These are phyloP conservation scores for Mycena floridula DNA, from an alignment of 768 basidiomycete species.

Conservation along the genomic window DNA sequence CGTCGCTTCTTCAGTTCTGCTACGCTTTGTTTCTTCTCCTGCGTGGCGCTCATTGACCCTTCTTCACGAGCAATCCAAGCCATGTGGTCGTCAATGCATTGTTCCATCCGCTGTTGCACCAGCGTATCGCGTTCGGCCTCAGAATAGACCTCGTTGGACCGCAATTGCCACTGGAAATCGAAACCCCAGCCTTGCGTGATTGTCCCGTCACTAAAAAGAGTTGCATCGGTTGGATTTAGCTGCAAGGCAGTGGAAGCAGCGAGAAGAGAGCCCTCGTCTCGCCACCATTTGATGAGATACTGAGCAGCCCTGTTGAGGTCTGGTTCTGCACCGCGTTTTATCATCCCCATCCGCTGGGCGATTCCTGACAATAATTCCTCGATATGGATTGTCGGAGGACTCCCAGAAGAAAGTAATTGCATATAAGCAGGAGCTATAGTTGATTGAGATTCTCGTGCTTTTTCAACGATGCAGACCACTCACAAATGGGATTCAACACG, in stretches of 20 bases:
- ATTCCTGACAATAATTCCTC: conserved; percentile 63
- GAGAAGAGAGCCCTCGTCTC: conserved; percentile 61
- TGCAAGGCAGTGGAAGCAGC: conserved; percentile 37
- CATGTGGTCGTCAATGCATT: conserved; percentile 55
- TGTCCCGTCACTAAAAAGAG: conserved; percentile 12
- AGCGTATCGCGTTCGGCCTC: conserved; percentile 18
- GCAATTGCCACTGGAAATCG: conserved; percentile 67
- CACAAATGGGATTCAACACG: conserved; percentile 65
- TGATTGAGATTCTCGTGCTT: too few species aligned
- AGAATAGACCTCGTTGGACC: conserved; percentile 20
- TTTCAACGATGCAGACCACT: too few species aligned
- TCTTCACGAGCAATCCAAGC: conserved; percentile 40
- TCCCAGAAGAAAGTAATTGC: conserved; percentile 46
- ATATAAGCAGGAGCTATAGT: conserved; percentile 75
- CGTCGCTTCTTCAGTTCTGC: conserved; percentile 33
- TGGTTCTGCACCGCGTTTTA: conserved; percentile 66
- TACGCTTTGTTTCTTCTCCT: conserved; percentile 55
- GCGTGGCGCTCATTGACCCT: conserved; percentile 57
- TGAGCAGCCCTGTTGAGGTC: conserved; percentile 68
- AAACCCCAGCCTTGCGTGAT: conserved; percentile 72
- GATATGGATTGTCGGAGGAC: conserved; percentile 54
- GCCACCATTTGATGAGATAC: conserved; percentile 88
- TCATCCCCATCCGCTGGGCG: conserved; percentile 74
- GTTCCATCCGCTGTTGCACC: conserved; percentile 66
- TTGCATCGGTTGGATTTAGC: not conserved